Conservation (phyloP, 495 filamentous ascomycete species). For the Penicillium coffeae region DNA sequence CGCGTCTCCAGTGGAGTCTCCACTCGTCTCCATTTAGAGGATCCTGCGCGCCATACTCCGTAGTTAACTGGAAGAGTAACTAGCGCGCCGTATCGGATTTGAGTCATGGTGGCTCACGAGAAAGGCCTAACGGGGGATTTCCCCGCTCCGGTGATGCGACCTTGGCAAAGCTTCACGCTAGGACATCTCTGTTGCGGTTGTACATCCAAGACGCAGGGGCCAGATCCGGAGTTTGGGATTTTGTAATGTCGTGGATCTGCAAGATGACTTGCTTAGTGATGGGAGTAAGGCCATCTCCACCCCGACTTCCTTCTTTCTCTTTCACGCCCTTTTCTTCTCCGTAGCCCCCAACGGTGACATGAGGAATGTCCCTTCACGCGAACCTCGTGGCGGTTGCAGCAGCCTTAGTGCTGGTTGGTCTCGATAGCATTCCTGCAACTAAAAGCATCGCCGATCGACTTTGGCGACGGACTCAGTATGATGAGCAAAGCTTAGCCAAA, state of each 20-base stretch:
- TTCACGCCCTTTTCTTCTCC: not conserved
- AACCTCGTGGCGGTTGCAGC: constrained; percentile 17
- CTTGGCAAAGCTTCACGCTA: constrained; percentile 1
- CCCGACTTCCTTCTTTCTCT: not conserved
- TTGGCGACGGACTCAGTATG: constrained; percentile 15
- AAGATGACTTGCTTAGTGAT: not conserved
- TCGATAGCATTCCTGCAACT: constrained; percentile 22
- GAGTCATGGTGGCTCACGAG: not conserved
- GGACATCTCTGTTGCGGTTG: constrained; percentile 1
- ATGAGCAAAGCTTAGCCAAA: constrained; percentile 18
- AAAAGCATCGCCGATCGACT: constrained; percentile 19
- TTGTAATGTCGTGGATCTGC: not conserved
- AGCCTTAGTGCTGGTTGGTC: constrained; percentile 22
- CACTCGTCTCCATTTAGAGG: too few relatives aligned
- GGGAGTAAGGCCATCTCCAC: not conserved
- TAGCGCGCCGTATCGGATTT: too few relatives aligned
- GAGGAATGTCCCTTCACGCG: constrained; percentile 23
- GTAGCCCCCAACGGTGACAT: not conserved
- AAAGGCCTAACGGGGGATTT: not conserved
- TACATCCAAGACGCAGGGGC: constrained; percentile 8
- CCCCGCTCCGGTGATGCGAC: not conserved
- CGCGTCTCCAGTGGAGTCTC: too few relatives aligned
- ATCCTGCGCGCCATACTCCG: too few relatives aligned
- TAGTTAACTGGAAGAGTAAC: too few relatives aligned
- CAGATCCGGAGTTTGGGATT: not conserved